Evolutionary conservation across 2,329 filamentous ascomycete species (phyloP).

Genomic region (Talaromyces rugulosus): DNA sequence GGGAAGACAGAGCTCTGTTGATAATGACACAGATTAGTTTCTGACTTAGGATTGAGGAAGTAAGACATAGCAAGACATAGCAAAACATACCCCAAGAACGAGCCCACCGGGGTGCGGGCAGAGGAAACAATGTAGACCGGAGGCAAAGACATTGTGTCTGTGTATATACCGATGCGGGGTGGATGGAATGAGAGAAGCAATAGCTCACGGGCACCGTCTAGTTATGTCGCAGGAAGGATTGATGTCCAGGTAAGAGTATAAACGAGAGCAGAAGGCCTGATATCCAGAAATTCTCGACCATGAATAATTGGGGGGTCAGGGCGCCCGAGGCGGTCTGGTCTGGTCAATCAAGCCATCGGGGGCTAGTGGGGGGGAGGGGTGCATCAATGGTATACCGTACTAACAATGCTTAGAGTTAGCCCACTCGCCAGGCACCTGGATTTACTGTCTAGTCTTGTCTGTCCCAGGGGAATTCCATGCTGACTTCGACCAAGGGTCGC

Average conservation of each 20-base stretch:
- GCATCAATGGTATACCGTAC: neutral
- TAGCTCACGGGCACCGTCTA: neutral
- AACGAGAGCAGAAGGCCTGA: neutral
- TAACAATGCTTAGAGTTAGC: neutral
- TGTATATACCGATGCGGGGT: constrained; percentile 10
- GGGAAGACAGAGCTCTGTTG: constrained; percentile 75
- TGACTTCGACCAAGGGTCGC: neutral
- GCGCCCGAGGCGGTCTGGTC: neutral
- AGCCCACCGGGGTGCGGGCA: constrained; percentile 84
- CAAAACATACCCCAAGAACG: constrained; percentile 76
- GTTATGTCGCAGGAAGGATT: neutral
- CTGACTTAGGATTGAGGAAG: neutral
- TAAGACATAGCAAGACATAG: neutral
- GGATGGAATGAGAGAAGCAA: neutral
- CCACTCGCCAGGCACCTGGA: neutral
- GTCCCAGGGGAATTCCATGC: neutral
- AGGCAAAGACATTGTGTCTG: constrained; percentile 65
- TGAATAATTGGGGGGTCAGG: neutral
- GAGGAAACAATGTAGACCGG: constrained; percentile 95
- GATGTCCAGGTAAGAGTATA: neutral
- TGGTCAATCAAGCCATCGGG: neutral
- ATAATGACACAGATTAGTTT: constrained; percentile 5
- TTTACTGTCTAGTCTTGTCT: neutral
- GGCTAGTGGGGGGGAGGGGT: neutral
- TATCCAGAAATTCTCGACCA: neutral